Base-by-base conservation (phyloP, 805 yeast species). In the Lachancea meyersii region DNA sequence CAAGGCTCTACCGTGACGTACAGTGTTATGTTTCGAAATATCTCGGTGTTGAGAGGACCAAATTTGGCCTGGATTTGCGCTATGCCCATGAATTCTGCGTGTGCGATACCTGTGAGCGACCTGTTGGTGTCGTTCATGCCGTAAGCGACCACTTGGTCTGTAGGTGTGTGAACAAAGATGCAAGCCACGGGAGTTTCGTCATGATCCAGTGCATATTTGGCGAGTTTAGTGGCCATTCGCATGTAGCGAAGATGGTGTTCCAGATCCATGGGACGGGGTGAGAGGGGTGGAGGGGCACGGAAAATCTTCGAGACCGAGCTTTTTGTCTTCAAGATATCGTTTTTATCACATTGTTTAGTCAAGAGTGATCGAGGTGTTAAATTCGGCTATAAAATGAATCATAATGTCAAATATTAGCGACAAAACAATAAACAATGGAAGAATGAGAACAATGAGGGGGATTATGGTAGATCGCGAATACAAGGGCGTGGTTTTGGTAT, bases 1-100 rank as follows among this genome's bases (percentile, higher is more conserved):
- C 98, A 93, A 0, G 98, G 98, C 63, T 93, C 98, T 0, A 93
- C 97, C 0, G 97, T 88, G 20, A 93, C 98, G 61, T 88, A 91
- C 6, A 93, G 69, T 23, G 77, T 79, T 3, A 85, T 70, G 20
- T 80, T 75, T 30, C 62, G 54, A 53, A 86, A 77, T 8, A 76
- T 59, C 1, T 57, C 48, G 19, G 54, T 49, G 14, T 51, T 44
- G 2, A 48, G 47, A 2, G 45, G 40, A 14, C 52, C 57, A 41
- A 41, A 27, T 36, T 63, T 55, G 4, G 57, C 49, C 28, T 73
- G 60, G 7, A 82, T 73, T 22, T 64, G 59, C 35, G 79, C 79
- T 13, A 87, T 80, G 0, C 91, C 96, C 45, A 82, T 72, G 51
- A 93, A 83, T 61, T 91, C 98, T 1, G 98, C 97, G 61, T 91